Base-by-base conservation (phyloP, 2,329 filamentous ascomycete species). In the Alternaria gaisen region DNA sequence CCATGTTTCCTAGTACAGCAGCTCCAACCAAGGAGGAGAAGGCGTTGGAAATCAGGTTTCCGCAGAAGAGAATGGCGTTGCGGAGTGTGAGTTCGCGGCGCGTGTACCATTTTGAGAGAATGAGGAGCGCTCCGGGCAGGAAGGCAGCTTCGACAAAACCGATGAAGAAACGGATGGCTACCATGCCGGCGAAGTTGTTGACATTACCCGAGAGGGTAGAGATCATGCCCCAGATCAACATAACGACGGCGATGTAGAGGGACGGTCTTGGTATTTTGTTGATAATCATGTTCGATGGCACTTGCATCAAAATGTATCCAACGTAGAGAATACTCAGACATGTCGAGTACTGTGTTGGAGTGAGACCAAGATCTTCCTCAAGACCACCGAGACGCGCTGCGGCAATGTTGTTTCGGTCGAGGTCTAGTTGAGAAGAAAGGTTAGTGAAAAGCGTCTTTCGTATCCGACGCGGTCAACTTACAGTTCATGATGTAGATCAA, bases 41-140 rank as follows among this genome's bases (percentile, higher is more conserved):
- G 11, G 76, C 80, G 52, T 78, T 80, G 5, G 81, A 80, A 28
- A 82, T 75, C 16, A 80, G 71, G 58, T 79, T 81, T 14, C 80
- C 81, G 38, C 77, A 80, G 71, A 81, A 79, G 18, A 82, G 69
- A 46, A 80, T 74, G 8, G 80, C 76, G 51, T 79, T 79, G 10
- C 79, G 73, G 1, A 74, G 72, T 7, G 77, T 78, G 38, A 80
- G 69, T 58, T 81, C 79, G 51, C 84, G 83, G 48, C 87, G 83
- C 1, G 88, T 90, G 75, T 91, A 91, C 84, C 88, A 91, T 67
- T 89, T 87, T 0, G 86, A 88, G 20, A 90, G 81, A 46, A 90
- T 86, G 43, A 89, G 81, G 11, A 90, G 81, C 0, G 86, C 86
- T 42, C 88, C 88, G 0, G 88, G 88, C 26, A 89, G 80, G 73